Evolutionary conservation across 352 stramenopile species (phyloP), one percentile per base, ranked within the genome.

Genomic region (Globisporangium apiculatum): DNA sequence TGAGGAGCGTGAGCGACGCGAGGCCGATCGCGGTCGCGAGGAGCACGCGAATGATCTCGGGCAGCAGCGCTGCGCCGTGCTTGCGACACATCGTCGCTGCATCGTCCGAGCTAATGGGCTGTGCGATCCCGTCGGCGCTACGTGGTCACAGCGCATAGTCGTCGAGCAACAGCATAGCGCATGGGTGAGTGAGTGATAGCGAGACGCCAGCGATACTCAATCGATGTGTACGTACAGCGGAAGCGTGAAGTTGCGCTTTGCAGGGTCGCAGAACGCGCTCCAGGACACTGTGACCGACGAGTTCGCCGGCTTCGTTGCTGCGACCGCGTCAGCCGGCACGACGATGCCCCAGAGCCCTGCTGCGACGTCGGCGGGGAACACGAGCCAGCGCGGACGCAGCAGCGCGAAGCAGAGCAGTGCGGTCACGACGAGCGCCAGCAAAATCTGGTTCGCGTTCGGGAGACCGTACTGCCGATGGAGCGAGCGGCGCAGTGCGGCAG

Each of bases 381-480:
- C 48, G 53, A 92, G 68, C 83, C 83, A 92, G 53, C 79, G 67
- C 38, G 66, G 71, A 8, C 78, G 73, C 61, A 90, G 62, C 47
- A 92, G 64, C 55, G 80, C 56, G 31, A 88, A 73, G 60, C 87
- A 88, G 10, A 89, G 69, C 54, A 90, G 53, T 38, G 56, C 68
- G 48, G 66, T 74, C 4, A 87, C 67, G 12, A 70, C 64, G 60
- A 88, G 67, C 55, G 69, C 77, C 51, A 89, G 68, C 53, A 92
- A 68, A 60, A 92, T 79, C 76, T 92, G 83, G 71, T 92, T 92
- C n/a, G 83, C 83, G 66, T 92, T 92, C 31, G 83, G 77, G 57
- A 90, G 68, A 3, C 83, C 83, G 50, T 89, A 92, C 50, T 87
- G 78, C 24, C 83, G 78, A 64, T 90, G 75, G 48, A 67, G 66